Base-by-base conservation (phyloP, 1,284 basidiomycete species). In the Puccinia triticina region DNA sequence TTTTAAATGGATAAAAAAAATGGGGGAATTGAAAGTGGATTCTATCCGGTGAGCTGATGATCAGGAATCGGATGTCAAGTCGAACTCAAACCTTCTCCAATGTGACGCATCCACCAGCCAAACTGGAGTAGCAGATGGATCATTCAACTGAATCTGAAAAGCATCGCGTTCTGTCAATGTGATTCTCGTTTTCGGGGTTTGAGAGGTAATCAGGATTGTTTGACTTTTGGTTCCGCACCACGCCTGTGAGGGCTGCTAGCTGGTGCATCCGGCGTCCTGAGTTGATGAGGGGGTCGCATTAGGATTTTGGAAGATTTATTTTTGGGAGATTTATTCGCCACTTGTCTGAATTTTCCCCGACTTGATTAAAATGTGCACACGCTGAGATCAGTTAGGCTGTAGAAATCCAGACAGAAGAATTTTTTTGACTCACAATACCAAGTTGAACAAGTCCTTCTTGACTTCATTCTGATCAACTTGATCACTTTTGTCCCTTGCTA, bases 1-100 rank as follows among this genome's bases (percentile, higher is more conserved):
- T n/a, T n/a, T n/a, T n/a, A n/a, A n/a, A n/a, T n/a, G n/a, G n/a
- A n/a, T n/a, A n/a, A n/a, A n/a, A n/a, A n/a, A n/a, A n/a, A n/a
- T n/a, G n/a, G n/a, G n/a, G n/a, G n/a, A n/a, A n/a, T n/a, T n/a
- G n/a, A n/a, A n/a, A n/a, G n/a, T n/a, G n/a, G n/a, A n/a, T n/a
- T n/a, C n/a, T n/a, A n/a, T n/a, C n/a, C n/a, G n/a, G n/a, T n/a
- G n/a, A n/a, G n/a, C n/a, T 46, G 14, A 46, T 46, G 43, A 46
- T 46, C 43, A 46, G 43, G 43, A 46, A 46, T 46, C 14, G 43
- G 43, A 7, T 46, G 43, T 46, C 43, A 74, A 18, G 32, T 74
- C 43, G 50, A 74, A 74, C 32, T 74, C 72, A 37, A 74, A 74
- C 50, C 72, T 74, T n/a, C 72, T 48, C 72, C 72, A 74, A 26